A percentile compares a stretch with the other conserved stretches of the same genome.
phyloP scores from a whole-genome alignment of 2,329 filamentous ascomycete species.

The Colletotrichum sidae region DNA sequence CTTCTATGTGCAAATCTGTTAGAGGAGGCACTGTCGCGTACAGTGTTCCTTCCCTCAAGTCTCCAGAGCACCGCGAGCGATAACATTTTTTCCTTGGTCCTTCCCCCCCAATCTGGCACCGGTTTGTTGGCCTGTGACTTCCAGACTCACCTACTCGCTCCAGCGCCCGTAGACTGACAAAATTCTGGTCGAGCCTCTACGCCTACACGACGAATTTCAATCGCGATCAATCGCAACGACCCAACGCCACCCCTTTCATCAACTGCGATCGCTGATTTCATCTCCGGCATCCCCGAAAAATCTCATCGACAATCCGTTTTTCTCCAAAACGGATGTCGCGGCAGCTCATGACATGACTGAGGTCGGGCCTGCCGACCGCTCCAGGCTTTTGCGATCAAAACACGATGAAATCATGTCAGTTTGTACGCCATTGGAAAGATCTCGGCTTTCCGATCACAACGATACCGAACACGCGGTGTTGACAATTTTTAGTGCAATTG shows the following conservation, averaged over 20 bases:
- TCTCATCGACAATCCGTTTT: slow-evolving; percentile 65
- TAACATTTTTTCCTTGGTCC: slow-evolving; percentile 39
- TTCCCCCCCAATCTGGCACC: slow-evolving; percentile 37
- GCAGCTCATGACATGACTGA: slow-evolving; percentile 77
- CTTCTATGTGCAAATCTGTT: slow-evolving; percentile 9
- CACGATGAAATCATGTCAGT: slow-evolving; percentile 71
- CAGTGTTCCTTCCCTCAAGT: slow-evolving; percentile 14
- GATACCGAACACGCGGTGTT: slow-evolving; percentile 59
- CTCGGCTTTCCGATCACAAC: slow-evolving; percentile 61
- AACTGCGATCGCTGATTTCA: slow-evolving; percentile 43
- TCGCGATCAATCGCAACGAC: slow-evolving; percentile 39
- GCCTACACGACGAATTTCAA: slow-evolving; percentile 38
- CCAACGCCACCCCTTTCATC: slow-evolving; percentile 37
- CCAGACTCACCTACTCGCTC: slow-evolving; percentile 32
- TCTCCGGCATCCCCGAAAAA: slow-evolving; percentile 47
- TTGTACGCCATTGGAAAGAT: slow-evolving; percentile 56
- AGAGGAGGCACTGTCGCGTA: slow-evolving; percentile 8
- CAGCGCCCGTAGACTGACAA: slow-evolving; percentile 36
- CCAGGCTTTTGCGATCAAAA: slow-evolving; percentile 74
- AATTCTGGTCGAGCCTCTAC: slow-evolving; percentile 38
- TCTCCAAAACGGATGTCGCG: slow-evolving; percentile 76
- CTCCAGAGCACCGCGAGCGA: slow-evolving; percentile 22
- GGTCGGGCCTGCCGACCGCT: slow-evolving; percentile 74
- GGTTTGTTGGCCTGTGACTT: slow-evolving; percentile 34
- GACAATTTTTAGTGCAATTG: slow-evolving; percentile 71